These are phyloP conservation scores for Hygrophila difformis DNA, from an alignment of 257 asterid species.

Conservation along the genomic window DNA sequence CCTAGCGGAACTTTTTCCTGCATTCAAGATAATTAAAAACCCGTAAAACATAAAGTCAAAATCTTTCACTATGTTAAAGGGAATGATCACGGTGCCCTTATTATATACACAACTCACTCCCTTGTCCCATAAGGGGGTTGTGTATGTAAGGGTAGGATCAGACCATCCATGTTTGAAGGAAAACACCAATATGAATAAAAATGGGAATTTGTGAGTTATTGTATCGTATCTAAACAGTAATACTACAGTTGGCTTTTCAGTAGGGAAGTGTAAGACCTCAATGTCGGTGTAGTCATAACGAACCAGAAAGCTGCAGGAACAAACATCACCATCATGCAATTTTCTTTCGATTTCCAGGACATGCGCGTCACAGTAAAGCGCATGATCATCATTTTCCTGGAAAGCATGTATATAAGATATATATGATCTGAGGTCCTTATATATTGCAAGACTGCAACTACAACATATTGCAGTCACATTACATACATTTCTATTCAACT, in stretches of 20 bases:
- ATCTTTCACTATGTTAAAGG: background rate
- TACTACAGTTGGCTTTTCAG: too few relatives aligned
- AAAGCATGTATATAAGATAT: slow-evolving; percentile 4
- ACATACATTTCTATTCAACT: background rate
- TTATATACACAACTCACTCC: background rate
- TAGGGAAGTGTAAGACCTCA: slow-evolving; percentile 37
- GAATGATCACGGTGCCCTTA: too few relatives aligned
- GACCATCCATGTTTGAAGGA: too few relatives aligned
- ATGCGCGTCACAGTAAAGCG: slow-evolving; percentile 60
- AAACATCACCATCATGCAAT: slow-evolving; percentile 31
- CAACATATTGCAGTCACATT: background rate
- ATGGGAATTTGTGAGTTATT: too few relatives aligned
- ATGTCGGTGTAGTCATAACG: slow-evolving; percentile 41
- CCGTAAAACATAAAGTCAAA: too few relatives aligned
- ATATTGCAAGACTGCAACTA: background rate
- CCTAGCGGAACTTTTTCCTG: slow-evolving; percentile 44
- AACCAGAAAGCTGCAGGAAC: slow-evolving; percentile 63
- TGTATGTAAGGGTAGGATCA: too few relatives aligned
- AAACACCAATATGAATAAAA: too few relatives aligned
- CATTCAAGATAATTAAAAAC: slow-evolving; percentile 1
- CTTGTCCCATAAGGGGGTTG: too few relatives aligned
- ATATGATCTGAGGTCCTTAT: background rate
- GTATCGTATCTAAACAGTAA: too few relatives aligned
- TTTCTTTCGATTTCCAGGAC: slow-evolving; percentile 42
- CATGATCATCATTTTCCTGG: slow-evolving; percentile 52